These are phyloP conservation scores for Linum usitatissimum DNA, from an alignment of 345 rosid species.

Conservation along the genomic window DNA sequence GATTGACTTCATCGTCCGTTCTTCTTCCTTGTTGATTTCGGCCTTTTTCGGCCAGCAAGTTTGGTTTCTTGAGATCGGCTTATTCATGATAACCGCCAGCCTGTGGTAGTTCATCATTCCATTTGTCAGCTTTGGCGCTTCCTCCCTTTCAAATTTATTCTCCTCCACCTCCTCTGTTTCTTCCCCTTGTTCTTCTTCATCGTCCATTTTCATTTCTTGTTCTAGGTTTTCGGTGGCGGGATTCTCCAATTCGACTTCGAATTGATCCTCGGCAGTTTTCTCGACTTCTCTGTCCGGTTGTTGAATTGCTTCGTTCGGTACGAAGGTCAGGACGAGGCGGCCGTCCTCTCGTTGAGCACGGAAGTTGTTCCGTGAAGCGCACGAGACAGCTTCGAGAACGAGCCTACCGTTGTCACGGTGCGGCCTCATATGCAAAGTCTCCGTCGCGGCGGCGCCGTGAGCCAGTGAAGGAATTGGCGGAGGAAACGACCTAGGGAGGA, in stretches of 20 bases:
- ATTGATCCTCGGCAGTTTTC: neutral
- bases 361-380: slow-evolving; percentile 62
- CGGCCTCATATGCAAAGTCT: slow-evolving; percentile 48
- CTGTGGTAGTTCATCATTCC: slow-evolving; percentile 37
- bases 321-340: slow-evolving; percentile 78
- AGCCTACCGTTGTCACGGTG: slow-evolving; percentile 75
- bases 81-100: slow-evolving; percentile 41
- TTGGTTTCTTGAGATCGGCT: slow-evolving; percentile 38
- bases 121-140: slow-evolving; percentile 26
- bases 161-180: slow-evolving; percentile 12
- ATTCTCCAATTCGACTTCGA: neutral
- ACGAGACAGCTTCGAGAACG: slow-evolving; percentile 82
- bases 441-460: slow-evolving; percentile 27
- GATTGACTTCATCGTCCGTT: slow-evolving; percentile 18
- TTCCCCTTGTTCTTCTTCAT: slow-evolving; percentile 12
- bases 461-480: slow-evolving; percentile 71
- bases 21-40: slow-evolving; percentile 17
- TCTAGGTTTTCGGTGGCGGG: slow-evolving; percentile 2
- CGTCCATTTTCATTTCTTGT: neutral
- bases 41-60: slow-evolving; percentile 32
- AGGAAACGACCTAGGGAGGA: slow-evolving; percentile 45
- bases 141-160: slow-evolving; percentile 18
- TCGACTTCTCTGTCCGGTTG: slow-evolving; percentile 8
- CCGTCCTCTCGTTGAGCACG: slow-evolving; percentile 68
- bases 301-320: neutral